phyloP scores from a whole-genome alignment of 2,329 filamentous ascomycete species.

The Polychaeton citri region DNA sequence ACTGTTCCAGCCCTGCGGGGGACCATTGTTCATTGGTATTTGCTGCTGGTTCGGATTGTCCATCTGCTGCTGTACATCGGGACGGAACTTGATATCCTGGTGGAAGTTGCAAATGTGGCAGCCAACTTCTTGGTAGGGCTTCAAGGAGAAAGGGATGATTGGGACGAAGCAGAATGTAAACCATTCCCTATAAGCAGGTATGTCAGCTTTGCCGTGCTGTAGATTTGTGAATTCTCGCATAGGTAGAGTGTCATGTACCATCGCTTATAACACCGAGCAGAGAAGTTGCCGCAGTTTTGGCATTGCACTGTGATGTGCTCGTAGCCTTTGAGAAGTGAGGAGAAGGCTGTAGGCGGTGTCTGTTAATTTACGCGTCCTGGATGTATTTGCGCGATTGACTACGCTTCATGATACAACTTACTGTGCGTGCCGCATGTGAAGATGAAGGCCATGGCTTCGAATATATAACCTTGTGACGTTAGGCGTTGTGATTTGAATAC shows the following conservation, averaged over 20 bases:
- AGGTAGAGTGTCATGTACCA: conserved; percentile 21
- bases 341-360: conserved; percentile 27
- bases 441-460: conserved; percentile 30
- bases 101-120: conserved; percentile 68
- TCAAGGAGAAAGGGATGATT: conserved; percentile 53
- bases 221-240: not conserved
- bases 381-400: conserved; percentile 1
- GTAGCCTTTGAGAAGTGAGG: conserved; percentile 30
- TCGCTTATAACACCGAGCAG: conserved; percentile 30
- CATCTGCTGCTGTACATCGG: conserved; percentile 25
- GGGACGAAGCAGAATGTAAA: conserved; percentile 73
- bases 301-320: conserved; percentile 39
- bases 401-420: conserved; percentile 12
- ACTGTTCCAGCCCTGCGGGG: not conserved
- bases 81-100: conserved; percentile 40
- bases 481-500: too few species aligned
- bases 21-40: conserved; percentile 17
- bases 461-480: too few species aligned
- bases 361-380: too few species aligned
- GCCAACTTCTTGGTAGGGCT: conserved; percentile 45
- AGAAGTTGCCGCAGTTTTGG: conserved; percentile 39
- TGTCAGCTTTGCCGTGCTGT: conserved; percentile 5
- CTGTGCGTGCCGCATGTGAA: conserved; percentile 38
- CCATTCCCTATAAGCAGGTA: conserved; percentile 37
- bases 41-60: conserved; percentile 10